Conservation (phyloP, 2,329 filamentous ascomycete species). For the Plectosphaerella cucumerina region DNA sequence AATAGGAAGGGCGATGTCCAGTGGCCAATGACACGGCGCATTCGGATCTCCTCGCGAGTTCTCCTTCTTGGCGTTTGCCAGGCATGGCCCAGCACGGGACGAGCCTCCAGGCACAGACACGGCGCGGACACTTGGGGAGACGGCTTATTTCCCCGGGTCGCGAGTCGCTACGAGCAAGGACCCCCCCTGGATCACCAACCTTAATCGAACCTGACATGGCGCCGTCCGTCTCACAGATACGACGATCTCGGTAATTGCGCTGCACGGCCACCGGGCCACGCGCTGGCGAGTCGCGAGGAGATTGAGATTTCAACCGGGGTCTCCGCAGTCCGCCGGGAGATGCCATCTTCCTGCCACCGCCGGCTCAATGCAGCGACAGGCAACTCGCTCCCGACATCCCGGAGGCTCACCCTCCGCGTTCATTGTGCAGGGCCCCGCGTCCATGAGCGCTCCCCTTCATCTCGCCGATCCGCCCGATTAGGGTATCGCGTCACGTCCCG, state of each 20-base stretch:
- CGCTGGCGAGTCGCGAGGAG: background rate
- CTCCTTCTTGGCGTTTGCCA: background rate
- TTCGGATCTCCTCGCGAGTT: background rate
- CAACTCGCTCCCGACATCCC: background rate
- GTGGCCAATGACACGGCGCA: background rate
- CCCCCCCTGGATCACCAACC: background rate
- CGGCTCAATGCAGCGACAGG: background rate
- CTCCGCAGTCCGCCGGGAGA: too few species aligned
- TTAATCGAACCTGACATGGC: background rate
- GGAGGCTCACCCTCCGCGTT: background rate
- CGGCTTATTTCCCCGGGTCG: background rate
- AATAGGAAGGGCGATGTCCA: too few species aligned
- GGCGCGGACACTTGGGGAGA: background rate
- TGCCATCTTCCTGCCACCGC: background rate
- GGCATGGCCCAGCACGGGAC: background rate
- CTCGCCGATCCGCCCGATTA: background rate
- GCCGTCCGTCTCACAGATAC: background rate
- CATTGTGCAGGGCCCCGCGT: background rate
- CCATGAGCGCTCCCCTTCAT: background rate
- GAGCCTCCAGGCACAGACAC: too few species aligned
- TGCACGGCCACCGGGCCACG: background rate
- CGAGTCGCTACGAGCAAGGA: background rate
- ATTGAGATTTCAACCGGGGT: background rate
- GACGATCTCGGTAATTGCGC: background rate
- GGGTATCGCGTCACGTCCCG: slow-evolving; percentile 3